Base-by-base conservation (phyloP, 805 yeast species). In the Yamadazyma olivae region DNA sequence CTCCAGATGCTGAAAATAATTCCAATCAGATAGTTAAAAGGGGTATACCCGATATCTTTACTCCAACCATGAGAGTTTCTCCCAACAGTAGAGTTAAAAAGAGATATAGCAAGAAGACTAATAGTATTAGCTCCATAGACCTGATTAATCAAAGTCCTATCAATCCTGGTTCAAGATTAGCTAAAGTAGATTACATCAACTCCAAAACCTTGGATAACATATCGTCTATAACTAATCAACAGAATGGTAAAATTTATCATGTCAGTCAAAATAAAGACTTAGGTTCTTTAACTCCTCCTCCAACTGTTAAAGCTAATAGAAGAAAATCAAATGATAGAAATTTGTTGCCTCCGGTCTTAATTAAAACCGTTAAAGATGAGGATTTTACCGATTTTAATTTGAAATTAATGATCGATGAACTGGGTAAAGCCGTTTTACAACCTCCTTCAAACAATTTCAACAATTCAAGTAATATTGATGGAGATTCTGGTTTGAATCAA, bases 31-130 rank as follows among this genome's bases (percentile, higher is more conserved):
- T 57, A 30, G 59, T 65, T 28, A 58, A 57, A 40, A 50, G 57
- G 40, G 71, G 71, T 4, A 65, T 62, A 21, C 74, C 74, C 6
- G 71, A 68, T 41, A 50, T 61, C 30, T 67, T 56, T 51, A 67
- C 69, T 6, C 71, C 74, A 2, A 44, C 67, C 36, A 65, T 68
- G 71, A 56, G 64, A 48, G 72, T 68, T 6, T 29, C 46, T n/a
- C 33, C 41, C 6, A 32, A 24, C 21, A 30, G 36, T 5, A 39
- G 35, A 30, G 12, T 33, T 13, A 36, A 32, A 16, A 36, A 27
- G 28, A 30, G 36, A 30, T 17, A 29, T 14, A 18, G 21, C 23
- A 40, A 30, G 26, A 40, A 36, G 25, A 32, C 9, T 4, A 17
- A 27, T 22, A 30, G 36, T 30, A 33, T 40, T 15, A 36, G 40